A percentile compares a stretch with the other conserved stretches of the same genome.
Conservation (phyloP, 176 grass and related monocot genomes). For the Oryza meridionalis region DNA sequence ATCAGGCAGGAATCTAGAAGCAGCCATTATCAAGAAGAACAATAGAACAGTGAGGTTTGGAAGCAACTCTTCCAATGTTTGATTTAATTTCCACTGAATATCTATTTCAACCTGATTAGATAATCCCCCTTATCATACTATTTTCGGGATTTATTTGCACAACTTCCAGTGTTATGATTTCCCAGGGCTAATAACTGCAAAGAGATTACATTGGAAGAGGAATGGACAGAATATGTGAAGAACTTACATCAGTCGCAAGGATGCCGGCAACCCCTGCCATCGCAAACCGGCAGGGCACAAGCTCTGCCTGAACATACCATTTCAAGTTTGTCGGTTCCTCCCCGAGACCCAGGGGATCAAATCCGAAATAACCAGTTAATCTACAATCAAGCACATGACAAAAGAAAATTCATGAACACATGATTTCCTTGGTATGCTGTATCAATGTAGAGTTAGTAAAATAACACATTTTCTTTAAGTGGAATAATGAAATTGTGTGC, state of each 20-base stretch:
- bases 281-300: constrained; percentile 84
- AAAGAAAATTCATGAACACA: neutral
- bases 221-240: neutral
- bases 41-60: too few relatives aligned
- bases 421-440: constrained; percentile 3
- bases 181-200: neutral
- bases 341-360: constrained; percentile 83
- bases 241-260: constrained; percentile 51
- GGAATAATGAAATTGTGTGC: neutral
- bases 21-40: too few relatives aligned
- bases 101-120: neutral
- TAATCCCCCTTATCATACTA: neutral
- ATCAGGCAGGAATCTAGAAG: too few relatives aligned
- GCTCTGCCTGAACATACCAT: constrained; percentile 94
- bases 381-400: constrained; percentile 30
- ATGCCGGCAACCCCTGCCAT: constrained; percentile 73
- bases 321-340: constrained; percentile 64
- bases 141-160: too few relatives aligned
- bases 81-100: neutral
- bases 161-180: too few relatives aligned
- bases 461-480: too few relatives aligned
- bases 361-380: constrained; percentile 78
- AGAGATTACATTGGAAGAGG: neutral
- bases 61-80: neutral
- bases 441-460: neutral